Evolutionary conservation across 208 protist genomes (phyloP).

Genomic region (Balamuthia mandrillaris): DNA sequence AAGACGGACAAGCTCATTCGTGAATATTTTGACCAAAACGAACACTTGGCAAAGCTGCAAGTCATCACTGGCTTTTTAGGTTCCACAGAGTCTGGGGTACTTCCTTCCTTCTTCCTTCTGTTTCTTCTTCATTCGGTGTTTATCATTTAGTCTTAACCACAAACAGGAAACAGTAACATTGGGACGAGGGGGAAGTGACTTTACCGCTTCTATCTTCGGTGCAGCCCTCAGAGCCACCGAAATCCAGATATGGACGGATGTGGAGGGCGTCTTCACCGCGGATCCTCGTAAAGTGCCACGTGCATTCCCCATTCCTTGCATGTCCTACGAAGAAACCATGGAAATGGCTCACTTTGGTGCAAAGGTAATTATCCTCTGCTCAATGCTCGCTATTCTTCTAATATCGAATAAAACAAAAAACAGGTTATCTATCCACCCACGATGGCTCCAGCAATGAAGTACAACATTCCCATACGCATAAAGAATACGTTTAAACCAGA

Average conservation of each 20-base stretch:
- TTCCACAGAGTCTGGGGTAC: too few species aligned
- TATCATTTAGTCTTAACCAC: too few species aligned
- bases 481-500: conserved; percentile 64
- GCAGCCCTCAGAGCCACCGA: conserved; percentile 45
- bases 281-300: conserved; percentile 55
- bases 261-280: conserved; percentile 67
- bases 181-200: too few species aligned
- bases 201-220: conserved; percentile 62
- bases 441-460: conserved; percentile 61
- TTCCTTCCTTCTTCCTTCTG: too few species aligned
- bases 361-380: background rate
- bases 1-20: too few species aligned
- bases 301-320: conserved; percentile 37
- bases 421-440: conserved; percentile 64
- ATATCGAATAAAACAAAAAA: background rate
- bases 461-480: conserved; percentile 64
- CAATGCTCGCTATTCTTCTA: background rate
- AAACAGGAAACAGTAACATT: too few species aligned
- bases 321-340: conserved; percentile 56
- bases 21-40: too few species aligned
- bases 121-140: too few species aligned
- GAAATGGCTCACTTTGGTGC: conserved; percentile 54
- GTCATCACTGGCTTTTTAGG: too few species aligned
- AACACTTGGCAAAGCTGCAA: too few species aligned
- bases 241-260: conserved; percentile 70